phyloP scores from a whole-genome alignment of 495 filamentous ascomycete species.

The Staphylotrichum tortipilum region DNA sequence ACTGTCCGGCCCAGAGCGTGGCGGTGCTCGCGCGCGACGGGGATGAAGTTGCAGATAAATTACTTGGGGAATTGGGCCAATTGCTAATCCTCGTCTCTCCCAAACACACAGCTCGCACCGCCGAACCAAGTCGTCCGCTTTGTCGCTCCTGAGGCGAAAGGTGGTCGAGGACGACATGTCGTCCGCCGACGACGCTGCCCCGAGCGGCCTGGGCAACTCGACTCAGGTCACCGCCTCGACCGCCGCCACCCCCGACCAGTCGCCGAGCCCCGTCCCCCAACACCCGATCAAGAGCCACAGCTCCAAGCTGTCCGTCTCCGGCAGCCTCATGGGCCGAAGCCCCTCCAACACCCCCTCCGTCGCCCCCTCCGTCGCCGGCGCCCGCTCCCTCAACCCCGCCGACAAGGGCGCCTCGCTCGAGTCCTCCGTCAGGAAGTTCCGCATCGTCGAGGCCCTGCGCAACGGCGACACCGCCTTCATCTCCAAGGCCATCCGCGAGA shows the following conservation, averaged over 20 bases:
- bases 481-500: slow-evolving; percentile 75
- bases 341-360: slow-evolving; percentile 26
- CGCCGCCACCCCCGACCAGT: slow-evolving; percentile 25
- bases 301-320: slow-evolving; percentile 34
- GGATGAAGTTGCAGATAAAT: no score
- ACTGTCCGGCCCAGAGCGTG: not conserved
- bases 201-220: slow-evolving; percentile 22
- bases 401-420: slow-evolving; percentile 60
- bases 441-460: slow-evolving; percentile 83
- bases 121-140: slow-evolving; percentile 43
- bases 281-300: slow-evolving; percentile 29
- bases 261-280: slow-evolving; percentile 26
- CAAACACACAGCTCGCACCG: slow-evolving; percentile 37
- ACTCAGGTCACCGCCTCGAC: slow-evolving; percentile 26
- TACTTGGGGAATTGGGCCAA: no score
- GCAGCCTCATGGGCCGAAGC: slow-evolving; percentile 27
- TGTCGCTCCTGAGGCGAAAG: slow-evolving; percentile 42
- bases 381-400: slow-evolving; percentile 20
- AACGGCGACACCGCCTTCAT: slow-evolving; percentile 87
- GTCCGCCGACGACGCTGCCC: slow-evolving; percentile 28
- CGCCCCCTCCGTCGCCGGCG: slow-evolving; percentile 20
- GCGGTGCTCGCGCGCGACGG: no score
- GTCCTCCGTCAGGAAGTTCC: slow-evolving; percentile 87
- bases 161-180: slow-evolving; percentile 36
- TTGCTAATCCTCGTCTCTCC: no score